A percentile compares a stretch with the other conserved stretches of the same genome.
These are phyloP conservation scores for Leucaena leucocephala DNA, from an alignment of 306 rosid genomes.

Conservation along the genomic window DNA sequence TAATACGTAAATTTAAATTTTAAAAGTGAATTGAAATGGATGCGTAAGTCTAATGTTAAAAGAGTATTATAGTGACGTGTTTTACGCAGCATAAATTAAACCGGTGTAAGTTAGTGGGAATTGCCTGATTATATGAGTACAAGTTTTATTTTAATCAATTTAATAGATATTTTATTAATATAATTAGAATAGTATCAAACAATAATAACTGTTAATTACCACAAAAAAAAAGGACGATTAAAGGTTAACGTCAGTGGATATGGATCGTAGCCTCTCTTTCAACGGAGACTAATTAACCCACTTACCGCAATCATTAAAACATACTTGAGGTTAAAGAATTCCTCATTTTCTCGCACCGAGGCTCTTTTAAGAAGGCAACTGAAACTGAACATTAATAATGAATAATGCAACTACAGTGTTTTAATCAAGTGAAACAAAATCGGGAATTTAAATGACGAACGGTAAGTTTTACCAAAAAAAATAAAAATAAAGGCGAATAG, in stretches of 20 bases:
- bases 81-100: background rate
- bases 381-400: constrained; percentile 10
- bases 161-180: too few relatives aligned
- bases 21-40: too few relatives aligned
- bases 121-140: background rate
- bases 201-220: background rate
- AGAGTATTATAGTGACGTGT: background rate
- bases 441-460: background rate
- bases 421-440: background rate
- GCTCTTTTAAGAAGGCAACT: background rate
- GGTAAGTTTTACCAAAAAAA: too few relatives aligned
- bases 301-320: constrained; percentile 29
- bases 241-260: background rate
- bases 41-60: too few relatives aligned
- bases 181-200: background rate
- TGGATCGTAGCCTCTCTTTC: background rate
- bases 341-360: background rate
- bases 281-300: background rate
- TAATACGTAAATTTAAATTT: too few relatives aligned
- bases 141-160: too few relatives aligned
- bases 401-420: background rate
- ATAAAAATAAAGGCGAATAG: background rate
- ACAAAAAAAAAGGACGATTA: background rate
- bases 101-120: background rate
- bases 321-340: background rate